Conservation (phyloP, 768 basidiomycete species). For the Pulveroboletus frians region DNA sequence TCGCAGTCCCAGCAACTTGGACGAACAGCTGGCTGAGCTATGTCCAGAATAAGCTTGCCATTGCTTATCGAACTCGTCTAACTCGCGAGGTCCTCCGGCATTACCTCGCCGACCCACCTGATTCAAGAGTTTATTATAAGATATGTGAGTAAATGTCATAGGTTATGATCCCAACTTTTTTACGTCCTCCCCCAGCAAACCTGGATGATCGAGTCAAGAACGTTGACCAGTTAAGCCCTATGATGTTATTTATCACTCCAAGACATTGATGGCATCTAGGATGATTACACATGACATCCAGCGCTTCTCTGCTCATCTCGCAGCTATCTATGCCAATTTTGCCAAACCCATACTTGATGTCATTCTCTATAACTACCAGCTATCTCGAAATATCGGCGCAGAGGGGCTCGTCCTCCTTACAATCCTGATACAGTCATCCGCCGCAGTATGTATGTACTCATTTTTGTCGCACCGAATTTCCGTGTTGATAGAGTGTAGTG, state of each 20-base stretch:
- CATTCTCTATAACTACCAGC: constrained; percentile 92
- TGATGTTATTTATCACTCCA: not conserved
- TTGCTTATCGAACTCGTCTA: constrained; percentile 82
- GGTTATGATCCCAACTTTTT: constrained; percentile 1
- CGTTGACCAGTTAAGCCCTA: constrained; percentile 72
- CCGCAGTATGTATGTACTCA: constrained; percentile 65
- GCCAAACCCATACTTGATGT: constrained; percentile 92
- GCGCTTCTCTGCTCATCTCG: constrained; percentile 83
- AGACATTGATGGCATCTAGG: constrained; percentile 35
- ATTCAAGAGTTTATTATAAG: constrained; percentile 91
- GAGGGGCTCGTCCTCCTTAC: constrained; percentile 85
- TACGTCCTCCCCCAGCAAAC: constrained; percentile 54
- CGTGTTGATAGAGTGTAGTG: constrained; percentile 44
- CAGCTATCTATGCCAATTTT: constrained; percentile 90
- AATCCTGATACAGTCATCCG: constrained; percentile 77
- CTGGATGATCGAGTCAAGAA: constrained; percentile 95
- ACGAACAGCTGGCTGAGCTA: constrained; percentile 91
- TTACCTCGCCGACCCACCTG: constrained; percentile 72
- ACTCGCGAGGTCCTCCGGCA: constrained; percentile 77
- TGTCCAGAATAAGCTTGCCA: constrained; percentile 87
- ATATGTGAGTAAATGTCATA: constrained; percentile 49
- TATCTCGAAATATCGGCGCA: constrained; percentile 90
- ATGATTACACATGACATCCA: constrained; percentile 97
- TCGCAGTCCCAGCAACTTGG: constrained; percentile 92
- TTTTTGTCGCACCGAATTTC: not conserved